phyloP scores from a whole-genome alignment of 306 rosid species.

The Delonix regia region DNA sequence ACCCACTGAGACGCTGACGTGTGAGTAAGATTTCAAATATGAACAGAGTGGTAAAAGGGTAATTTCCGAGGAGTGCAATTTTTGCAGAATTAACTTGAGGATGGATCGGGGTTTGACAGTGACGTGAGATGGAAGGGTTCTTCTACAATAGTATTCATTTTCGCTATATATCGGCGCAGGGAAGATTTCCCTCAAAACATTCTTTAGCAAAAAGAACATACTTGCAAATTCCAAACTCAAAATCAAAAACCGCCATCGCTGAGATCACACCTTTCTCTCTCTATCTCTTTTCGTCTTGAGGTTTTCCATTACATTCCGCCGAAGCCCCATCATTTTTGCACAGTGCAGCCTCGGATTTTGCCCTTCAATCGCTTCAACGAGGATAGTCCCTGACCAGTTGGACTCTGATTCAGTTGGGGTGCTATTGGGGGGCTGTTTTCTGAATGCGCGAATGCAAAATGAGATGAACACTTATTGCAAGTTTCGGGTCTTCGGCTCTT shows the following conservation, averaged over 20 bases:
- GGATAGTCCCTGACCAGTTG: slow-evolving; percentile 18
- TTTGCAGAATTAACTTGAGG: background rate
- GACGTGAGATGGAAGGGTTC: slow-evolving; percentile 6
- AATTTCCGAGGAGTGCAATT: background rate
- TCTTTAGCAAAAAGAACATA: background rate
- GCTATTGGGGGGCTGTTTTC: slow-evolving; percentile 20
- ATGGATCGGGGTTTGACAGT: background rate
- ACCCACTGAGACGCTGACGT: background rate
- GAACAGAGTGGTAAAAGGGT: background rate
- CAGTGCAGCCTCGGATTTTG: slow-evolving; percentile 33
- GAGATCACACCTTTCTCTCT: slow-evolving; percentile 25
- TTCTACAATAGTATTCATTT: background rate
- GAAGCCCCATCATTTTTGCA: slow-evolving; percentile 22
- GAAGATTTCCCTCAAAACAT: slow-evolving; percentile 1
- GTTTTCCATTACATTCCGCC: slow-evolving; percentile 22
- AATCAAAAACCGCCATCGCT: slow-evolving; percentile 41
- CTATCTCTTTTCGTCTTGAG: background rate
- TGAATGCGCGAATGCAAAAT: slow-evolving; percentile 33
- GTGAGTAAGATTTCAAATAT: background rate
- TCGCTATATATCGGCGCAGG: background rate
- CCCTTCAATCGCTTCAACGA: slow-evolving; percentile 27
- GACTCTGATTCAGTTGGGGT: slow-evolving; percentile 34
- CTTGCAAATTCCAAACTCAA: slow-evolving; percentile 35
- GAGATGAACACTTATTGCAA: slow-evolving; percentile 50
- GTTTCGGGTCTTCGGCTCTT: slow-evolving; percentile 44